These are phyloP conservation scores for Leccinum solheimii DNA, from an alignment of 1,284 basidiomycete genomes.

Conservation along the genomic window DNA sequence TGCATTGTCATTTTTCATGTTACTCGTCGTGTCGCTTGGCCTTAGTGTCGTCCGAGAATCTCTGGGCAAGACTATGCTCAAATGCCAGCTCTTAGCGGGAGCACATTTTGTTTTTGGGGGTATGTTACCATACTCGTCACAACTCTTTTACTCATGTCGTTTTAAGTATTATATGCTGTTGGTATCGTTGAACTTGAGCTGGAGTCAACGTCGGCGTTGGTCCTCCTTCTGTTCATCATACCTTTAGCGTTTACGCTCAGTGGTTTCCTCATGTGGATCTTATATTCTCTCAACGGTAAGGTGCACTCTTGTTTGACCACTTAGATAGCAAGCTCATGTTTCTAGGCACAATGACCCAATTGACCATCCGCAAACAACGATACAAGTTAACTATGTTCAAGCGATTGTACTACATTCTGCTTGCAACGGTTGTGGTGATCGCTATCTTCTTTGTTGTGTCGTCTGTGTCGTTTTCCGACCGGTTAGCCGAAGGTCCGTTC, in stretches of 20 bases:
- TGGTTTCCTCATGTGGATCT: conserved; percentile 94
- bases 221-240: conserved; percentile 85
- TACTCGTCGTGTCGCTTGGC: conserved; percentile 88
- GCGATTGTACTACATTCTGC: conserved; percentile 84
- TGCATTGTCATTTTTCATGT: conserved; percentile 92
- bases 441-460: conserved; percentile 92
- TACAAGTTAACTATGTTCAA: conserved; percentile 89
- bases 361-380: conserved; percentile 81
- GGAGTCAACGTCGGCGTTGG: conserved; percentile 80
- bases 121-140: conserved; percentile 36
- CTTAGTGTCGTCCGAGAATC: conserved; percentile 82
- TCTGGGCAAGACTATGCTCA: conserved; percentile 77
- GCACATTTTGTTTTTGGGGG: conserved; percentile 95
- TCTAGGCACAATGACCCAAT: conserved; percentile 80
- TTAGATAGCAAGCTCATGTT: conserved; percentile 9
- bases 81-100: conserved; percentile 72
- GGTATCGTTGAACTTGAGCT: conserved; percentile 91
- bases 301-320: conserved; percentile 2
- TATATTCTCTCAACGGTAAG: conserved; percentile 83
- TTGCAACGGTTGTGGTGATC: conserved; percentile 82
- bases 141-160: conserved; percentile 6
- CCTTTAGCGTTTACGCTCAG: conserved; percentile 94
- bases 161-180: conserved; percentile 81
- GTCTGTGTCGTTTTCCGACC: conserved; percentile 87
- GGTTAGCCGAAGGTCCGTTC: conserved; percentile 77